These are phyloP conservation scores for Vitis vinifera DNA, from an alignment of 164 flowering plant genomes.

Conservation along the genomic window ASM3070453v1 NC_081809.1:2781501-2782000, in stretches of 20 bases:
- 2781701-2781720: constrained; percentile 44
- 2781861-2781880: too few relatives aligned
- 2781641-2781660: constrained; percentile 30
- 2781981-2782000: too few relatives aligned
- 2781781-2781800: neutral
- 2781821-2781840: neutral
- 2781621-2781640: constrained; percentile 38
- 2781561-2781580: constrained; percentile 27
- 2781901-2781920: too few relatives aligned
- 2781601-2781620: constrained; percentile 39
- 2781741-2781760: constrained; percentile 5
- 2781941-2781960: too few relatives aligned
- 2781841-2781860: too few relatives aligned
- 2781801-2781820: neutral
- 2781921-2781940: too few relatives aligned
- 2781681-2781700: constrained; percentile 60
- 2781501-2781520: constrained; percentile 15
- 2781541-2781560: constrained; percentile 6
- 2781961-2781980: too few relatives aligned
- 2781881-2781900: neutral
- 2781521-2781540: constrained; percentile 10
- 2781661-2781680: constrained; percentile 53
- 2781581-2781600: constrained; percentile 30
- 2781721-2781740: constrained; percentile 41
- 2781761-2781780: neutral